Evolutionary conservation across 352 stramenopile genomes (phyloP).

Genomic region (Phytophthora tentaculata): DNA sequence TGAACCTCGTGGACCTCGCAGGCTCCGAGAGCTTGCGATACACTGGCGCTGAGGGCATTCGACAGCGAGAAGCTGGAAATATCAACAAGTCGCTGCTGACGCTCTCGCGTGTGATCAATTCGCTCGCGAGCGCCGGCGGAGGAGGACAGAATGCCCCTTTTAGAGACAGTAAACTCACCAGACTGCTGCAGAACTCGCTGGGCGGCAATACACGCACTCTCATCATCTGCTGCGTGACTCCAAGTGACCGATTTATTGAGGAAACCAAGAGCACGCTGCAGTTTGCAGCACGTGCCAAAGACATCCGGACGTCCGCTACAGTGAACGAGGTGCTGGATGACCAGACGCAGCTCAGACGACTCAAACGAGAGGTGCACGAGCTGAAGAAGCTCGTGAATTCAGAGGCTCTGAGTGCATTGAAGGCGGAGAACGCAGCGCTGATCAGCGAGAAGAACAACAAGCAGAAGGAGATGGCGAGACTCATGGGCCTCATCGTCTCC

Average conservation of each 20-base stretch:
- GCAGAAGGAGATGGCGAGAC: constrained; percentile 61
- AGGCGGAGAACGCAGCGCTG: constrained; percentile 77
- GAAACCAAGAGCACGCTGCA: constrained; percentile 92
- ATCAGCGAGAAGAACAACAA: constrained; percentile 62
- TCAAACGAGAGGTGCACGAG: constrained; percentile 77
- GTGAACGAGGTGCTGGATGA: constrained; percentile 94
- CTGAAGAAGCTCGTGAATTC: constrained; percentile 70
- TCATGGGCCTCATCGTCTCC: constrained; percentile 69
- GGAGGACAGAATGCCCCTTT: constrained; percentile 72
- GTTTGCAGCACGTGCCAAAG: constrained; percentile 93
- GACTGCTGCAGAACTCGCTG: constrained; percentile 91
- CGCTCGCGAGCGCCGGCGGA: constrained; percentile 50
- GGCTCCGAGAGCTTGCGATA: constrained; percentile 97
- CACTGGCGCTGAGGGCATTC: constrained; percentile 94
- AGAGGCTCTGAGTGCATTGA: constrained; percentile 58
- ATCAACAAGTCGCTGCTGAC: constrained; percentile 98
- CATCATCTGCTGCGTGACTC: constrained; percentile 89
- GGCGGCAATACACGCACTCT: constrained; percentile 92
- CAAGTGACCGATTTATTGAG: constrained; percentile 75
- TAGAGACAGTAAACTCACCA: constrained; percentile 92
- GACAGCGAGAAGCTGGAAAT: constrained; percentile 96
- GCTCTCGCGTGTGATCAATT: constrained; percentile 94
- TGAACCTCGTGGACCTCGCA: constrained; percentile 98
- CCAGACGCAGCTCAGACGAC: constrained; percentile 76
- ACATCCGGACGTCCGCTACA: constrained; percentile 77